Base-by-base conservation (phyloP, 495 filamentous ascomycete species). In the Xylaria grammica region DNA sequence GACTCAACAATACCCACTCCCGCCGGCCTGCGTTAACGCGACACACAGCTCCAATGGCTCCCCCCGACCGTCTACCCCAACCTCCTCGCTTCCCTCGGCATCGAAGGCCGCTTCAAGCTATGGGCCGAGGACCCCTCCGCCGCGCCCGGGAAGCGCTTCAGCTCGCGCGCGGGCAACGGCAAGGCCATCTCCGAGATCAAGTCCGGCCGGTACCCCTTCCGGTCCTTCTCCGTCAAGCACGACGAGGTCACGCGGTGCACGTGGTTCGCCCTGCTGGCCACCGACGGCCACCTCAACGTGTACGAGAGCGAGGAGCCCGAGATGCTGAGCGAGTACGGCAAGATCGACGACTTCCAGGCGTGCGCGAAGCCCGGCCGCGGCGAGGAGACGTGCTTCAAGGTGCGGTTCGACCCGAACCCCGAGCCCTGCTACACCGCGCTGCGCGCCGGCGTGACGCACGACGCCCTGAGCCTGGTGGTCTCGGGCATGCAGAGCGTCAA, bases 281-380 rank as follows among this genome's bases (percentile, higher is more conserved):
- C 91, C 2, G 91, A 94, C 71, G 94, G 92, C 19, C 83, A 86
- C 38, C 81, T 98, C 26, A 86, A 86, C 57, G 82, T 98, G 17
- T 90, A 89, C 73, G 95, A 98, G 74, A 94, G 94, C 49, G 88
- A 90, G 46, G 91, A 91, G 53, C 89, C 91, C n/a, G 91, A 95
- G 69, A 89, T 88, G 62, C 78, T 97, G 46, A 83, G 86, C 19
- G 88, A 90, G 55, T 97, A 91, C 88, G 83, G 84, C 19, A 77
- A 85, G 13, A 72, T 97, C 17, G 91, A 94, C 71, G 84, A 77
- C 82, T 90, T 78, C 78, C 87, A 75, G 78, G 90, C 65, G 84
- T 90, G 72, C 69, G 78, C 65, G 72, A 85, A 65, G 38, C 86
- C 87, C 2, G 75, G 81, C 36, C 83, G 90, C 55, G 91, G 90